Evolutionary conservation across 2,329 filamentous ascomycete species (phyloP).

Genomic region (Epichloe gansuensis): DNA sequence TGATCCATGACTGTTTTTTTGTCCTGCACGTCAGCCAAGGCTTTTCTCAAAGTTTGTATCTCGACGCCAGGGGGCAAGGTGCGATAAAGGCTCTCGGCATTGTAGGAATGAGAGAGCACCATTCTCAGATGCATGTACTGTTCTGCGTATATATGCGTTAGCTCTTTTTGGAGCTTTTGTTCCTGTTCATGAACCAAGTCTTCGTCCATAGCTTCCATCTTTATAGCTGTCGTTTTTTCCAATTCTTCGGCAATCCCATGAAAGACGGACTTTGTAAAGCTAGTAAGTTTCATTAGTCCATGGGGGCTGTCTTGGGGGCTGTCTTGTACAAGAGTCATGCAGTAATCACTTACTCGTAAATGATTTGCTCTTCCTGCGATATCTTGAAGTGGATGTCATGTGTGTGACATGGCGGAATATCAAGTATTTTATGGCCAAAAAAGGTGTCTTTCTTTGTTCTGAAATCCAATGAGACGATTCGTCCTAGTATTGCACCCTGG

Average conservation of each 20-base stretch:
- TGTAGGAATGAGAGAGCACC: slow-evolving; percentile 16
- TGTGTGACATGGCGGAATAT: slow-evolving; percentile 9
- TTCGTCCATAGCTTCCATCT: neutral
- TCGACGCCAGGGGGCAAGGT: neutral
- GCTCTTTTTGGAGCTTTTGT: neutral
- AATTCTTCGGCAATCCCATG: neutral
- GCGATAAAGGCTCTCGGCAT: slow-evolving; percentile 16
- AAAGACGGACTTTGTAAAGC: neutral
- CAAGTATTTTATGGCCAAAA: slow-evolving; percentile 14
- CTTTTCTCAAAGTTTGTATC: neutral
- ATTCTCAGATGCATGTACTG: neutral
- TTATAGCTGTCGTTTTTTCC: neutral
- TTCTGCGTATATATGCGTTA: neutral
- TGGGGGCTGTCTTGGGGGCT: no score
- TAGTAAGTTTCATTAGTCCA: neutral
- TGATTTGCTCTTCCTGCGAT: slow-evolving; percentile 12
- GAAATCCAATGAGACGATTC: neutral
- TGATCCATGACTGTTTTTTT: slow-evolving; percentile 6
- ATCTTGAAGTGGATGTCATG: slow-evolving; percentile 14
- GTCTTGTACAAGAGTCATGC: neutral
- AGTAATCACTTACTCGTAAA: neutral
- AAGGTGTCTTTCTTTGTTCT: slow-evolving; percentile 18
- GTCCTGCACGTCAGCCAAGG: neutral
- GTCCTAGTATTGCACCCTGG: no score
- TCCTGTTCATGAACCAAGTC: neutral